These are phyloP conservation scores for Penicillium sp. DNA, from an alignment of 2,329 filamentous ascomycete genomes.

Conservation along the genomic window DNA sequence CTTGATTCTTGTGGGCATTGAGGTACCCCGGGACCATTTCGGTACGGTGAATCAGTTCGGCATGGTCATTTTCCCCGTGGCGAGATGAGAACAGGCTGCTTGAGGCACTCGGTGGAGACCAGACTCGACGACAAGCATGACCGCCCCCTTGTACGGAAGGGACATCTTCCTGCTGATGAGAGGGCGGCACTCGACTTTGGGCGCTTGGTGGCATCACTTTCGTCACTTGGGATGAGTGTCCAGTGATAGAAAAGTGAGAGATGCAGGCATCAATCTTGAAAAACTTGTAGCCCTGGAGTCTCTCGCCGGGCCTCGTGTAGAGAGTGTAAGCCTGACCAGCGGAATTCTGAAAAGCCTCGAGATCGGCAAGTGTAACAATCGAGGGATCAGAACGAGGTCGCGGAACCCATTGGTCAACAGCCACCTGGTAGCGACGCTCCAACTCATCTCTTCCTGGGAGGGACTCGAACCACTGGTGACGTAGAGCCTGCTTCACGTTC, in stretches of 20 bases:
- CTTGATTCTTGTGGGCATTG: not conserved
- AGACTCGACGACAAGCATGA: not conserved
- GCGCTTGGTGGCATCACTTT: not conserved
- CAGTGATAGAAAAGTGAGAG: not conserved
- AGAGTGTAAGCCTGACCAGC: not conserved
- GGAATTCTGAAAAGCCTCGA: not conserved
- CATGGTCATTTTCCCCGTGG: too few species aligned
- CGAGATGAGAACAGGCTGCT: too few species aligned
- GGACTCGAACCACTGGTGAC: slow-evolving; percentile 53
- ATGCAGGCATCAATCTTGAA: not conserved
- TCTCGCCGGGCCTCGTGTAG: not conserved
- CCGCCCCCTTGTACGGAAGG: not conserved
- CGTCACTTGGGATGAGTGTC: not conserved
- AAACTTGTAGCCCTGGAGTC: not conserved
- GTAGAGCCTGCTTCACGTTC: slow-evolving; percentile 53
- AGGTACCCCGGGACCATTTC: not conserved
- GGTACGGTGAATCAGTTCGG: too few species aligned
- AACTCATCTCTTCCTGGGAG: not conserved
- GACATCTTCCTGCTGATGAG: not conserved
- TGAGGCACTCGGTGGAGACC: too few species aligned
- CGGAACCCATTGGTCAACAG: slow-evolving; percentile 1
- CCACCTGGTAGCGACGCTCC: not conserved
- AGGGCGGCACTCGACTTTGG: not conserved
- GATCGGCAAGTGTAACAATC: not conserved
- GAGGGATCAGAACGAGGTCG: not conserved